Evolutionary conservation across 2,329 filamentous ascomycete genomes (phyloP), one percentile per base, ranked within the genome.

Genomic region (Ophiostoma tasmaniense): DNA sequence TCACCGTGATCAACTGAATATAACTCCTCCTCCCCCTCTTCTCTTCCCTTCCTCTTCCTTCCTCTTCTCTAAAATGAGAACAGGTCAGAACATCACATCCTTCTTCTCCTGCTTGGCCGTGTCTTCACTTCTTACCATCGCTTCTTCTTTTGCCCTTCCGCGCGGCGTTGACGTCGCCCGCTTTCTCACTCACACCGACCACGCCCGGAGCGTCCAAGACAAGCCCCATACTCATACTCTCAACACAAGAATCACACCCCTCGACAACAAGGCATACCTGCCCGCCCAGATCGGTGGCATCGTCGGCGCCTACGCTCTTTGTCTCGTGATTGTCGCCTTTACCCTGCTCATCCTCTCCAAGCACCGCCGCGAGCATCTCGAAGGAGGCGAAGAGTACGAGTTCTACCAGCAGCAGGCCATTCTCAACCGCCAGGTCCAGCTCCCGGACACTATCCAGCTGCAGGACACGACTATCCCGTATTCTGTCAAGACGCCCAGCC

Each of bases 211-310:
- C 87, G 42, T 86, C 87, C 82, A 86, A 69, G 83, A 87, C 61
- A 30, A 45, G 70, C 81, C 85, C 5, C 45, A 22, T 10, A 77
- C 87, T 68, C 79, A 83, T 20, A 10, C 3, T 2, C 30, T 64
- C 30, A 7, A 17, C 6, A 33, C 61, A 33, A 33, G 61, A 33
- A 37, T 37, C 33, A 65, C 74, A 85, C 88, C 50, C 6, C 77
- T 87, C 66, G 81, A 87, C 74, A 83, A 93, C 76, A 80, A 81
- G 72, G 79, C 83, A 22, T 87, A 90, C 69, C 85, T 97, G 28
- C 92, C 93, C 22, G 89, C 87, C 70, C 90, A 97, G 78, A 89
- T 97, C 73, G 90, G 90, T 72, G 92, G 89, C 73, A 90, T 98
- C 71, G 84, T 94, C 70, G 92, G 89, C 71, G 89, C 91, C 70